Percentiles rank a stretch among this genome's conserved stretches.
Conservation (phyloP, 164 flowering plant species). For the Macadamia integrifolia region DNA sequence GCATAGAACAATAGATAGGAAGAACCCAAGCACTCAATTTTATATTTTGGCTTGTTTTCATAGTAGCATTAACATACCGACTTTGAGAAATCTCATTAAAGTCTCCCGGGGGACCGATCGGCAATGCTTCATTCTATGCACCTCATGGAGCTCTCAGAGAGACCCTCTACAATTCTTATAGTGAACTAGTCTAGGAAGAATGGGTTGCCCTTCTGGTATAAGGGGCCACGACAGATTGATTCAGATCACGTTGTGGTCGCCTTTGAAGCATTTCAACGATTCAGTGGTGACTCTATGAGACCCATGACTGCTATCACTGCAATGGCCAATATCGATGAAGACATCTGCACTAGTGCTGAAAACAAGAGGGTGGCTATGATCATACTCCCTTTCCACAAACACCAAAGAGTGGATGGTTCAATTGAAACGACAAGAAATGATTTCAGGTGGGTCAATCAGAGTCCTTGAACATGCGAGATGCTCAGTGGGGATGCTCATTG, state of each 20-base stretch:
- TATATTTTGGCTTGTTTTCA: slow-evolving; percentile 58
- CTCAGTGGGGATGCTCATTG: slow-evolving; percentile 34
- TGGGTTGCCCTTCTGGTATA: slow-evolving; percentile 42
- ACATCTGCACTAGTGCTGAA: slow-evolving; percentile 27
- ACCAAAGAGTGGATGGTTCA: slow-evolving; percentile 22
- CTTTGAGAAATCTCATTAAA: slow-evolving; percentile 58
- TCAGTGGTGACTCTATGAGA: slow-evolving; percentile 19
- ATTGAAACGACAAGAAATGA: slow-evolving; percentile 19
- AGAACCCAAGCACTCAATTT: slow-evolving; percentile 31
- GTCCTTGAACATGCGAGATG: slow-evolving; percentile 29
- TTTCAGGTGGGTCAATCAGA: slow-evolving; percentile 17
- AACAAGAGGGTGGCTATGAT: slow-evolving; percentile 21
- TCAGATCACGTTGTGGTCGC: slow-evolving; percentile 18
- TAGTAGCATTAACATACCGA: slow-evolving; percentile 42
- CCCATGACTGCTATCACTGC: slow-evolving; percentile 32
- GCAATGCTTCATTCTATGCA: slow-evolving; percentile 47
- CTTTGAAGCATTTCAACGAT: slow-evolving; percentile 24
- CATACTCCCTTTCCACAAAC: slow-evolving; percentile 32
- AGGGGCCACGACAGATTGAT: too few relatives aligned
- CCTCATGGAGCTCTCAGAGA: slow-evolving; percentile 37
- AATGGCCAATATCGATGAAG: slow-evolving; percentile 24
- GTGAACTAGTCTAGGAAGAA: slow-evolving; percentile 62
- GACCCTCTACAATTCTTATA: slow-evolving; percentile 47
- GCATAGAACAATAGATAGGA: slow-evolving; percentile 40
- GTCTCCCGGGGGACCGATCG: slow-evolving; percentile 44